phyloP scores from a whole-genome alignment of 345 rosid species.

The Eutrema japonicum region DNA sequence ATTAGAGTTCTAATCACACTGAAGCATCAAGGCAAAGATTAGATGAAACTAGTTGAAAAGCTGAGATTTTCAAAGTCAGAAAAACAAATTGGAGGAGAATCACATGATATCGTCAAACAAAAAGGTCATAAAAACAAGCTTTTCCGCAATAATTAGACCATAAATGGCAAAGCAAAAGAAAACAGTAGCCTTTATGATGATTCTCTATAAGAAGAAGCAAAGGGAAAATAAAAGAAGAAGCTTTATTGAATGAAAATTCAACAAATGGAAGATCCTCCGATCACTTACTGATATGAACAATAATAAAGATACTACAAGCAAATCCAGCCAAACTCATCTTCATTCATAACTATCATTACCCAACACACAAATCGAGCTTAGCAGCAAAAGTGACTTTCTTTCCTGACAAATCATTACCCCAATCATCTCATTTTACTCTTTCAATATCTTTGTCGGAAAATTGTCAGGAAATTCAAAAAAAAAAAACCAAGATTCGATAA shows the following conservation, averaged over 20 bases:
- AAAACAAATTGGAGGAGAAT: conserved; percentile 14
- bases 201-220: conserved; percentile 20
- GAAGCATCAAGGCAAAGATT: conserved; percentile 14
- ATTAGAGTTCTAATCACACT: neutral
- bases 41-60: conserved; percentile 8
- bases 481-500: neutral
- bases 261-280: conserved; percentile 30
- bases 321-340: conserved; percentile 31
- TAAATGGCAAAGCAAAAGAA: conserved; percentile 23
- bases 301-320: conserved; percentile 21
- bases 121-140: conserved; percentile 12
- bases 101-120: neutral
- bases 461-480: conserved; percentile 21
- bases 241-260: conserved; percentile 27
- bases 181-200: conserved; percentile 12
- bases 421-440: conserved; percentile 5
- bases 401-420: conserved; percentile 27
- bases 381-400: conserved; percentile 13
- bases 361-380: conserved; percentile 20
- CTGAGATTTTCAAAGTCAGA: neutral
- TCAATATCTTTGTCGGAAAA: neutral
- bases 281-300: conserved; percentile 37
- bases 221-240: conserved; percentile 12
- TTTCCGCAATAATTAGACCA: conserved; percentile 24
- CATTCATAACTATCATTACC: conserved; percentile 25